Percentiles rank a stretch among this genome's conserved stretches.
These are phyloP conservation scores for Isatis lusitanica DNA, from an alignment of 441 rosid genomes.

Conservation along the genomic window DNA sequence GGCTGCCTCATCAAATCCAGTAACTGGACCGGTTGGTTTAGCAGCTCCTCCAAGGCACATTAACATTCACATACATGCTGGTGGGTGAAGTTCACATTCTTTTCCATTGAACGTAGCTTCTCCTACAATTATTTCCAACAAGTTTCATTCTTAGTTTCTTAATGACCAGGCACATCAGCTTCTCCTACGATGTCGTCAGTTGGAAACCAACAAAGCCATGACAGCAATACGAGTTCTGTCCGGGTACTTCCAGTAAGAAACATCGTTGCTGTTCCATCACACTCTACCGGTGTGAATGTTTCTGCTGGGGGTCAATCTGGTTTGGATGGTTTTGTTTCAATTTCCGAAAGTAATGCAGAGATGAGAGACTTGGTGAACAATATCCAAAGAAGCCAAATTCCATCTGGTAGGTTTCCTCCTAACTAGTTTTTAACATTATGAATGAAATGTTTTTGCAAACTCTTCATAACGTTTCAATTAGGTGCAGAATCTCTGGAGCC, in stretches of 20 bases:
- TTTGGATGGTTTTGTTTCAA: conserved; percentile 40
- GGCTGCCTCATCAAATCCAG: conserved; percentile 52
- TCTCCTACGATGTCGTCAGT: conserved; percentile 62
- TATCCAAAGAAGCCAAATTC: conserved; percentile 48
- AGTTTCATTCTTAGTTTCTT: conserved; percentile 26
- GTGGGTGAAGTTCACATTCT: conserved; percentile 48
- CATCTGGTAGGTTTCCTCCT: conserved; percentile 49
- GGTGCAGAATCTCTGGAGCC: conserved; percentile 19
- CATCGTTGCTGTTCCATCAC: conserved; percentile 50
- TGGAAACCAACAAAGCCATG: conserved; percentile 53
- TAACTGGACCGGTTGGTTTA: conserved; percentile 56
- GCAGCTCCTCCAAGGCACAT: conserved; percentile 74
- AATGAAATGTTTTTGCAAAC: conserved; percentile 8
- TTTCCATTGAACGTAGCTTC: neutral
- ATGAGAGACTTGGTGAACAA: conserved; percentile 47
- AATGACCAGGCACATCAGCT: conserved; percentile 51
- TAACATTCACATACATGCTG: conserved; percentile 97
- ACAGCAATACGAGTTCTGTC: conserved; percentile 45
- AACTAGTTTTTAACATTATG: neutral
- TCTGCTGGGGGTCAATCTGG: conserved; percentile 48
- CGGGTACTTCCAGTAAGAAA: conserved; percentile 51
- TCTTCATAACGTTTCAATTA: conserved; percentile 19
- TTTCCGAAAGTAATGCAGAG: conserved; percentile 49
- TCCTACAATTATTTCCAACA: neutral
- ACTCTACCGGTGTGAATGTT: conserved; percentile 38